phyloP scores from a whole-genome alignment of 305 asterid species.

The Rubia peregrina region DNA sequence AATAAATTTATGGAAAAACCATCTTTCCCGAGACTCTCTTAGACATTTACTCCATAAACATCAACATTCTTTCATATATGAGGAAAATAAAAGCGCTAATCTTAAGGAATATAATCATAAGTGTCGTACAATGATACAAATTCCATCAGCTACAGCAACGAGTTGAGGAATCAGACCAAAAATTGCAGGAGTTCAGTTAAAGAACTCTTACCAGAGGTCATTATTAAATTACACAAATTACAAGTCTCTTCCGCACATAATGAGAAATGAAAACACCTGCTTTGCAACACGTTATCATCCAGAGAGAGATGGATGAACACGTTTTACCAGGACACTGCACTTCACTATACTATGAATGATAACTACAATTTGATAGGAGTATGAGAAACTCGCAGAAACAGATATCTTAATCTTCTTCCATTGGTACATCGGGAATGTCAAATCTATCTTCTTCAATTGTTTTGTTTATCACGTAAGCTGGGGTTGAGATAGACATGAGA shows the following conservation, averaged over 20 bases:
- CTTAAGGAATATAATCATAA: too few species aligned
- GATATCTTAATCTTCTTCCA: slow-evolving; percentile 62
- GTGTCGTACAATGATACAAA: background rate
- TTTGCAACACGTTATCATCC: background rate
- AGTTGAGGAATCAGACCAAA: background rate
- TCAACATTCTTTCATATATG: too few species aligned
- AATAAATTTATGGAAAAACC: too few species aligned
- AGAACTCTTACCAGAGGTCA: background rate
- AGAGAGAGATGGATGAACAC: background rate
- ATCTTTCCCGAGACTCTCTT: too few species aligned
- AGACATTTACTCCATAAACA: too few species aligned
- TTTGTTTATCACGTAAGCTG: slow-evolving; percentile 46
- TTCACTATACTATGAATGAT: background rate
- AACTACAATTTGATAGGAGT: slow-evolving; percentile 2
- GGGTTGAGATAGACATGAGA: slow-evolving; percentile 51
- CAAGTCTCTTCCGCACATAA: background rate
- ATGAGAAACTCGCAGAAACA: background rate
- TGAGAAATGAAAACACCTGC: slow-evolving; percentile 3
- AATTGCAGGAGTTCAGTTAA: background rate
- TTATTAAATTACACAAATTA: background rate
- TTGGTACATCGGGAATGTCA: slow-evolving; percentile 70
- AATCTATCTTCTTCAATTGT: slow-evolving; percentile 64
- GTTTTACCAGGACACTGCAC: too few species aligned
- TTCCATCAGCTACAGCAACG: background rate
- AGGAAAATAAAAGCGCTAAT: too few species aligned